phyloP scores from a whole-genome alignment of 176 grass and related monocot species.

The Musa troglodytarum region DNA sequence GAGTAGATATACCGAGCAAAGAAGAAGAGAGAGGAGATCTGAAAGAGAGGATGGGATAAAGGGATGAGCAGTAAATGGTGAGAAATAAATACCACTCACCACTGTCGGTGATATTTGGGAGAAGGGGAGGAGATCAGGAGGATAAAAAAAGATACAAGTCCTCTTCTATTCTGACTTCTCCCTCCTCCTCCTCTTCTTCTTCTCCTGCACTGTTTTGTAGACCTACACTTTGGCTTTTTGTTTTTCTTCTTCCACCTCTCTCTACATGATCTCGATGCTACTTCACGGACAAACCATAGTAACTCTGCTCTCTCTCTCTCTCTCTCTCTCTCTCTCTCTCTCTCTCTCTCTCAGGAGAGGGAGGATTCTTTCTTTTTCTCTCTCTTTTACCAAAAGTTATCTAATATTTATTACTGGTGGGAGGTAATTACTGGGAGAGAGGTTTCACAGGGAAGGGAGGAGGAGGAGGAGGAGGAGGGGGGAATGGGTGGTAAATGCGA shows the following conservation, averaged over 20 bases:
- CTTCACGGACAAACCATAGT: background rate
- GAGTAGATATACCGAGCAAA: background rate
- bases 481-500: background rate
- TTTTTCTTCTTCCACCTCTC: too few relatives aligned
- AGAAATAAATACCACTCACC: conserved; percentile 3
- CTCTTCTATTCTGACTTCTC: background rate
- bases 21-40: background rate
- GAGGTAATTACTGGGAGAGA: background rate
- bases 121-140: background rate
- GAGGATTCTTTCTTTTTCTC: background rate
- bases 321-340: background rate
- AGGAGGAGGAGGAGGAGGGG: background rate
- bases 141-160: background rate
- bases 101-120: background rate
- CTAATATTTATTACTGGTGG: conserved; percentile 3
- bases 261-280: background rate
- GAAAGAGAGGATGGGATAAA: background rate
- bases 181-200: background rate
- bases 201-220: background rate
- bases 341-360: background rate
- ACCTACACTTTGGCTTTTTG: too few relatives aligned
- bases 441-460: background rate
- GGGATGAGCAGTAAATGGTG: background rate
- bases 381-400: background rate
- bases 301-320: background rate